Evolutionary conservation across 805 yeast genomes (phyloP).

Genomic region (Ogataea paraovalis): DNA sequence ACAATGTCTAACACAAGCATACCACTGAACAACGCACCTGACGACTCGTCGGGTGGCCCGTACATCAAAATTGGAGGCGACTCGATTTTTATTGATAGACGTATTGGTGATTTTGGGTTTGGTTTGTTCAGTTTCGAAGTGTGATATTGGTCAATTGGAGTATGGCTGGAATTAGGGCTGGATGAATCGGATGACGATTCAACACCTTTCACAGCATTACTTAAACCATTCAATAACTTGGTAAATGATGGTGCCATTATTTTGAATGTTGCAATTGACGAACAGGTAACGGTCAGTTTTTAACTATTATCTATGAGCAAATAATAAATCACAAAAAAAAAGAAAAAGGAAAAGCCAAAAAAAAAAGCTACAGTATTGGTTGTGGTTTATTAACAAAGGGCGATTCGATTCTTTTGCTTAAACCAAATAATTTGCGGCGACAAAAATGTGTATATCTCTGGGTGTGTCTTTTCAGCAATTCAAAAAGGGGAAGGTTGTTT

Average conservation of each 20-base stretch:
- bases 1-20: constrained; percentile 56
- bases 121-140: constrained; percentile 22
- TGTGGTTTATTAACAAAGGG: too few species aligned
- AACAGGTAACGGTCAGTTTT: too few species aligned
- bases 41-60: constrained; percentile 71
- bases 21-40: constrained; percentile 87
- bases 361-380: too few species aligned
- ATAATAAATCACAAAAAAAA: too few species aligned
- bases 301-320: too few species aligned
- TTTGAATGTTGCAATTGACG: neutral
- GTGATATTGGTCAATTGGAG: constrained; percentile 23
- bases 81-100: constrained; percentile 63
- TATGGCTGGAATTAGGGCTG: neutral
- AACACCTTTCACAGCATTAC: constrained; percentile 8
- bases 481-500: too few species aligned
- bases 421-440: too few species aligned
- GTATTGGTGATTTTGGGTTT: constrained; percentile 23
- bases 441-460: too few species aligned
- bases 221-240: constrained; percentile 14
- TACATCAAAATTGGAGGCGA: constrained; percentile 88
- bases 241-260: constrained; percentile 15
- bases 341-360: too few species aligned
- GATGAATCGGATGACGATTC: neutral
- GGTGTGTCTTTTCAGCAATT: too few species aligned
- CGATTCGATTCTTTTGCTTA: too few species aligned